Base-by-base conservation (phyloP, 371 early-diverging fungal genomes). In the Phascolomyces articulosus region DNA sequence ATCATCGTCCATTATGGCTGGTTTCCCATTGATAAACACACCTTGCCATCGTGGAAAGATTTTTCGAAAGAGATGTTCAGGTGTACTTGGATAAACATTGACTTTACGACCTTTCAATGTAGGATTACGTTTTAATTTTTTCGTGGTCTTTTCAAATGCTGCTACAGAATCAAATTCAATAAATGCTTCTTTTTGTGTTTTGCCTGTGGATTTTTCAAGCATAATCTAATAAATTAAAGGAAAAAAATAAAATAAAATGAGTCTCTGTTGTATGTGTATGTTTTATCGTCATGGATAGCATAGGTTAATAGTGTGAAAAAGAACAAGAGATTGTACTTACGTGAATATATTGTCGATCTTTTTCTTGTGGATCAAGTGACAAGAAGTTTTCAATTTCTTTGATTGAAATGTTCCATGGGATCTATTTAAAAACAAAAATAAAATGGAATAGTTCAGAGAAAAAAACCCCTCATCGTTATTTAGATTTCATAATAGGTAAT, bases 51-150 rank as follows among this genome's bases (percentile, higher is more conserved):
- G 4, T 8, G 44, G 44, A 44, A 44, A 44, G 4, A 44, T 16
- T 0, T 15, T n/a, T 15, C 44, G 44, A 16, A 44, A 20, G 16
- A 28, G 2, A 4, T 20, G 29, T 18, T 28, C 34, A 11, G 15
- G 16, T 31, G 56, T 28, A 27, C 75, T 83, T 81, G 47, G 72
- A 73, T 9, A 86, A 87, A 64, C 87, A 89, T 10, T 85, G 58
- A 8, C 80, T 73, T n/a, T 69, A 61, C 88, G 74, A 20, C 88
- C 88, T 55, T 85, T 84, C 10, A 85, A 64, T 9, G 72, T 65
- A 40, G 77, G 75, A 34, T 34, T 34, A 34, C 34, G 40, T 67
- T 56, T 44, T 78, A 70, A 2, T 68, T 69, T 9, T 67, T 71
- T 62, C 8, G 73, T 65, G 2, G 76, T 77, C 21, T 56, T 65